These are phyloP conservation scores for Dactylellina drechsleri DNA, from an alignment of 2,329 filamentous ascomycete genomes.

Conservation along the genomic window DNA sequence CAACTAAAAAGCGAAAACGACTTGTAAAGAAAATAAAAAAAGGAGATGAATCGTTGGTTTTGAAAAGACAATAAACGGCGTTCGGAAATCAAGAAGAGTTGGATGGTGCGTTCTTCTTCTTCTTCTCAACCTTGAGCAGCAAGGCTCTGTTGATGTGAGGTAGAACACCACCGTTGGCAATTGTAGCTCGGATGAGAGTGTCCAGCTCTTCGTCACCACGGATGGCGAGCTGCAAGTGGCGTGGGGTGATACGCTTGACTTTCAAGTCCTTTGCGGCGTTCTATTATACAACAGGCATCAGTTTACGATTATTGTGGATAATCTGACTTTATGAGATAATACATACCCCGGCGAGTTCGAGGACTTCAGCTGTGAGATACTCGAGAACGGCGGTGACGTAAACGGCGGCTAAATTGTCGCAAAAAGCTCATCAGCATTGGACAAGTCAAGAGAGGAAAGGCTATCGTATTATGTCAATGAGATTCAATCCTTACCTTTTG, in stretches of 20 bases:
- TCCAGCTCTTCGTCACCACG: conserved; percentile 98
- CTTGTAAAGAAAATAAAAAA: conserved; percentile 1
- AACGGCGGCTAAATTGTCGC: conserved; percentile 74
- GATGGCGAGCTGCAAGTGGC: conserved; percentile 96
- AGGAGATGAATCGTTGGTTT: conserved; percentile 8
- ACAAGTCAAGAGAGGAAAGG: not conserved
- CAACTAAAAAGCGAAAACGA: not conserved
- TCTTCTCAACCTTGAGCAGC: conserved; percentile 94
- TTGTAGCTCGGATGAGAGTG: conserved; percentile 95
- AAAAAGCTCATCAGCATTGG: conserved; percentile 52
- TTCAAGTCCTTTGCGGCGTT: conserved; percentile 99
- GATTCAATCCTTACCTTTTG: conserved; percentile 60
- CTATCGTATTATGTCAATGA: conserved; percentile 3
- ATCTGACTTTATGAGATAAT: conserved; percentile 14
- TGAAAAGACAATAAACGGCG: conserved; percentile 30
- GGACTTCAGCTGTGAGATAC: conserved; percentile 96
- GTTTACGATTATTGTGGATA: not conserved
- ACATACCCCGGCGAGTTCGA: conserved; percentile 86
- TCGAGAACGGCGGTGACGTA: conserved; percentile 98
- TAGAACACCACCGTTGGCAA: conserved; percentile 98
- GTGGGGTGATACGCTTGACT: conserved; percentile 99
- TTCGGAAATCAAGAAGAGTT: conserved; percentile 57
- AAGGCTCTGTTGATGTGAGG: conserved; percentile 98
- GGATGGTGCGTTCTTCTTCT: conserved; percentile 74
- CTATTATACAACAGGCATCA: conserved; percentile 61